phyloP scores from a whole-genome alignment of 106 monocot species.

The Xerophyta viscosa region DNA sequence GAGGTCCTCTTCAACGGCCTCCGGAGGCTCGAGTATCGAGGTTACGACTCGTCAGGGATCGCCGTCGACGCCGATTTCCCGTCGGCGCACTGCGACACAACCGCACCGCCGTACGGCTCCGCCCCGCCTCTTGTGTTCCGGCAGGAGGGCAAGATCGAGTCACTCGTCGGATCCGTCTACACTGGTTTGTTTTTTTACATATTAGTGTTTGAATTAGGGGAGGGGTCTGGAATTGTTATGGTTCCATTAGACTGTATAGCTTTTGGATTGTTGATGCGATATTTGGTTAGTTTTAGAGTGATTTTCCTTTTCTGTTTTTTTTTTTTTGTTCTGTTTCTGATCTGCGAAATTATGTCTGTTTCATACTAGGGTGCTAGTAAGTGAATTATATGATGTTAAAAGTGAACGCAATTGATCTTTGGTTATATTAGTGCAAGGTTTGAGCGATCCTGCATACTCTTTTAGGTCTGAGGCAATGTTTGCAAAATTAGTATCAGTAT shows the following conservation, averaged over 20 bases:
- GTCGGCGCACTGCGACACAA: too few species aligned
- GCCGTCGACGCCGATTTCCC: constrained; percentile 73
- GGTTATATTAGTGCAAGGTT: too few species aligned
- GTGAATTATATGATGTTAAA: too few species aligned
- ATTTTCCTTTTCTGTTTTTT: background rate
- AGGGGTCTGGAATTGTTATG: background rate
- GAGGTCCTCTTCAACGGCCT: constrained; percentile 95
- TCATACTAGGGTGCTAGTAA: too few species aligned
- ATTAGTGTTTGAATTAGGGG: too few species aligned
- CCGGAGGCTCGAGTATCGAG: constrained; percentile 87
- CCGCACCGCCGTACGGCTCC: constrained; percentile 23
- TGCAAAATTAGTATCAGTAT: too few species aligned
- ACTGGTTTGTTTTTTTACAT: constrained; percentile 52
- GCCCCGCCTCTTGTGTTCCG: constrained; percentile 71
- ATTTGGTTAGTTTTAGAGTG: background rate
- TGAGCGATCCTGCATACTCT: too few species aligned
- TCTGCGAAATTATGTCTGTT: background rate
- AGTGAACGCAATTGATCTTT: too few species aligned
- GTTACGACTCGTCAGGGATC: constrained; percentile 95
- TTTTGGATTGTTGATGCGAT: background rate
- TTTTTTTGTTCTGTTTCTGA: background rate
- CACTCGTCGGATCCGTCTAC: constrained; percentile 85
- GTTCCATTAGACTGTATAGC: too few species aligned
- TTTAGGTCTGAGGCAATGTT: too few species aligned
- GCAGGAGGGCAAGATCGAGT: constrained; percentile 95